Conservation (phyloP, 768 basidiomycete genomes). For the Tulasnella sp. region DNA sequence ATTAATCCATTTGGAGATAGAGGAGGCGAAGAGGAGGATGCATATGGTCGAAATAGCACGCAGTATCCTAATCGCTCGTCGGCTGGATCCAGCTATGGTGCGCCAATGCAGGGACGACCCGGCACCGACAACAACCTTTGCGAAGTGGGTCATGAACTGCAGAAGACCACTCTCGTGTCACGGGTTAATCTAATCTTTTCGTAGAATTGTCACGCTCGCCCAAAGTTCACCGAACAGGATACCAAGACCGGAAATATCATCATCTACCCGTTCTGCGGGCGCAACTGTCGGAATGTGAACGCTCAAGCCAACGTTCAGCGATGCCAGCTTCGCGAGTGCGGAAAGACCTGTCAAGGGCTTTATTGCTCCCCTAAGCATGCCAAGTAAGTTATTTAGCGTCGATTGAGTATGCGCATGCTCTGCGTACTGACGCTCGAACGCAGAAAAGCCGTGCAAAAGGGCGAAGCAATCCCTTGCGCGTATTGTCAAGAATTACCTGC, state of each 20-base stretch:
- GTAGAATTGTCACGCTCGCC: not conserved
- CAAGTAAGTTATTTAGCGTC: not conserved
- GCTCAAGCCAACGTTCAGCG: not conserved
- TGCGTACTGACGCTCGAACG: not conserved
- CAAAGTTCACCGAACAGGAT: not conserved
- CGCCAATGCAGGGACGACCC: not conserved
- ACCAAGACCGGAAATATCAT: not conserved
- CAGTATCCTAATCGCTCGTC: too few relatives aligned
- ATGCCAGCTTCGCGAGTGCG: not conserved
- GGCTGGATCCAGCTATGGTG: not conserved
- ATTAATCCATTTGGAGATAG: too few relatives aligned
- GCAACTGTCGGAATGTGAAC: not conserved
- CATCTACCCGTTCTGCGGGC: not conserved
- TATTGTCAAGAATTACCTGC: not conserved
- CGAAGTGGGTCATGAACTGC: not conserved
- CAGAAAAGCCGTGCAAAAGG: not conserved
- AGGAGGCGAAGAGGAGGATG: too few relatives aligned
- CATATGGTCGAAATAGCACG: too few relatives aligned
- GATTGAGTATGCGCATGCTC: not conserved
- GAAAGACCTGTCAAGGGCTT: not conserved
- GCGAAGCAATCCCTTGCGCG: not conserved
- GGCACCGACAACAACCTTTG: not conserved
- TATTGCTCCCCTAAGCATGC: not conserved
- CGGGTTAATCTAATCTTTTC: not conserved
- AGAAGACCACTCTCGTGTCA: not conserved